Evolutionary conservation across 352 stramenopile species (phyloP).

Genomic region (Phytophthora brassicae): DNA sequence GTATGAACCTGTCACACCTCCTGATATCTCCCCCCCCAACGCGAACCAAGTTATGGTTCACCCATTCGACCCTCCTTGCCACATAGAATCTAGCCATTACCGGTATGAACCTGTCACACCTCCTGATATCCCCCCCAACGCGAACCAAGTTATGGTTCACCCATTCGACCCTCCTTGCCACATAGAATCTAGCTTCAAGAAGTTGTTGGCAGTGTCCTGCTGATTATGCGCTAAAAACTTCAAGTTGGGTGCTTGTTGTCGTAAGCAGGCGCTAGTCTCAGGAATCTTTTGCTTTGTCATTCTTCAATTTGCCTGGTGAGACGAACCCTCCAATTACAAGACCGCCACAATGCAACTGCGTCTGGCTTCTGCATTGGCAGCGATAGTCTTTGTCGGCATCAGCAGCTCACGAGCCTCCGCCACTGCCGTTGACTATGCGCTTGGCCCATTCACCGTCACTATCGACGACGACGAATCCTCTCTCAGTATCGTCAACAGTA

Average conservation of each 20-base stretch:
- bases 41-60: too few relatives aligned
- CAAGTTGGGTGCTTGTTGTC: neutral
- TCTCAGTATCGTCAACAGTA: constrained; percentile 24
- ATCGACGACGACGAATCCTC: constrained; percentile 11
- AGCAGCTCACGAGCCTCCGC: neutral
- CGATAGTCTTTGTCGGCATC: neutral
- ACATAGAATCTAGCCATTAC: too few relatives aligned
- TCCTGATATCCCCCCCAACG: too few relatives aligned
- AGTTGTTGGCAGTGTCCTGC: neutral
- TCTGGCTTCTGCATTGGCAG: constrained; percentile 3
- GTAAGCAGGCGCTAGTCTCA: neutral
- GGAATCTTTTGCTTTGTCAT: constrained; percentile 3
- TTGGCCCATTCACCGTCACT: constrained; percentile 19
- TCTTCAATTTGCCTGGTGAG: constrained; percentile 13
- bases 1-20: too few relatives aligned
- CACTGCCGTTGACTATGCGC: constrained; percentile 3
- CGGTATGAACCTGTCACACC: too few relatives aligned
- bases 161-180: neutral
- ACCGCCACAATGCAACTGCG: constrained; percentile 9
- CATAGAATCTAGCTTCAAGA: too few relatives aligned
- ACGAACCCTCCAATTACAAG: constrained; percentile 1
- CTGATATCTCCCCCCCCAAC: too few relatives aligned
- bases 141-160: too few relatives aligned
- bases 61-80: neutral
- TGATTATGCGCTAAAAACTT: neutral